Percentiles rank a stretch among this genome's conserved stretches.
These are phyloP conservation scores for Prunus yedoensis DNA, from an alignment of 331 rosid species.

Conservation along the genomic window DNA sequence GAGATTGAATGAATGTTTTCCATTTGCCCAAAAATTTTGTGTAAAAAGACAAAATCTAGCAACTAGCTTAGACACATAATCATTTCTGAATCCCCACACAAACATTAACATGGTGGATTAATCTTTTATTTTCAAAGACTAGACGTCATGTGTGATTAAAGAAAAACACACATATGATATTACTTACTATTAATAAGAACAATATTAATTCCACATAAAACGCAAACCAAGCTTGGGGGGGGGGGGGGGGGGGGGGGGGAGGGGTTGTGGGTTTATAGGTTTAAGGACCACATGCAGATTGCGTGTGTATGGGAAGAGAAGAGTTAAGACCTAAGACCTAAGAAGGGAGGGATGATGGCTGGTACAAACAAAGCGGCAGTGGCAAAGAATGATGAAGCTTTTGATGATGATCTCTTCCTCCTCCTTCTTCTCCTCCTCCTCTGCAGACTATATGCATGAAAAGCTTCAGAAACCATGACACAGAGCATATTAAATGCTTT, in stretches of 20 bases:
- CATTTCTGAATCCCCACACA: no score
- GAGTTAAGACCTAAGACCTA: no score
- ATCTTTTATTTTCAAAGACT: not conserved
- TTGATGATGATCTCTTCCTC: constrained; percentile 29
- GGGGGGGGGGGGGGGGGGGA: no score
- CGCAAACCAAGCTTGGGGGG: not conserved
- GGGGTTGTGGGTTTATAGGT: not conserved
- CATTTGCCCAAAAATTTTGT: constrained; percentile 26
- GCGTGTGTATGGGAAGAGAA: not conserved
- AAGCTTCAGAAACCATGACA: no score
- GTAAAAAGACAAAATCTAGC: not conserved
- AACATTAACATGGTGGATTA: not conserved
- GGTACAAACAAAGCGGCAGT: constrained; percentile 10
- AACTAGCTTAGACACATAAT: no score
- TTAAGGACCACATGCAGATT: constrained; percentile 16
- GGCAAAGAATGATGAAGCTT: constrained; percentile 75
- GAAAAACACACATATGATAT: not conserved
- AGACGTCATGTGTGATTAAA: not conserved
- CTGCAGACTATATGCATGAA: no score
- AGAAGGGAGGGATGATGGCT: not conserved
- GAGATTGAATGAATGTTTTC: constrained; percentile 42
- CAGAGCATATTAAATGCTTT: constrained; percentile 18
- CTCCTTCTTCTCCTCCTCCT: no score
- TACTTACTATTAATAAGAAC: no score
- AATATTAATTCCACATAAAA: not conserved